Evolutionary conservation across 352 stramenopile species (phyloP).

Genomic region (Poterioochromonas sp.): DNA sequence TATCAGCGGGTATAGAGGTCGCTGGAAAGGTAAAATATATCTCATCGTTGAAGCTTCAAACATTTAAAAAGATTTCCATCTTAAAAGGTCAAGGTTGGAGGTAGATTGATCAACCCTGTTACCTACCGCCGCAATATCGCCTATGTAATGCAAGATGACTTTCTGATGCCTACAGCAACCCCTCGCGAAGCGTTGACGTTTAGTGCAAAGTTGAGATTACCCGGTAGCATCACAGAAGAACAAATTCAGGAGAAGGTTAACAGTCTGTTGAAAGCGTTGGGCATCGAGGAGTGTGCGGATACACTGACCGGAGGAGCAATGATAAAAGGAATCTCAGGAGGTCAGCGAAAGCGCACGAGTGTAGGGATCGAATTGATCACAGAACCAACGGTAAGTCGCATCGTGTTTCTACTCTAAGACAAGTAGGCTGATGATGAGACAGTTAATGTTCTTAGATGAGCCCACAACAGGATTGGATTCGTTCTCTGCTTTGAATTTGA

Average conservation of each 20-base stretch:
- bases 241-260: conserved; percentile 45
- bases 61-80: no score
- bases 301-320: conserved; percentile 40
- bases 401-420: no score
- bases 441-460: conserved; percentile 70
- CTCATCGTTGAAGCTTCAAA: no score
- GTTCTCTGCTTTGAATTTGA: conserved; percentile 68
- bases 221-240: conserved; percentile 40
- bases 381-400: conserved; percentile 52
- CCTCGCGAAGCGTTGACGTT: conserved; percentile 75
- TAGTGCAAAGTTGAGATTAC: conserved; percentile 63
- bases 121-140: conserved; percentile 45
- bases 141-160: conserved; percentile 74
- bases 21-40: conserved; percentile 48
- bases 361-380: conserved; percentile 67
- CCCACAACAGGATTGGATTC: conserved; percentile 70
- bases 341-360: conserved; percentile 66
- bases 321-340: conserved; percentile 57
- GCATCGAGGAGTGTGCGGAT: conserved; percentile 37
- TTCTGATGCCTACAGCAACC: conserved; percentile 71
- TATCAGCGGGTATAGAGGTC: conserved; percentile 41
- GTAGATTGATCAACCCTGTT: conserved; percentile 40
- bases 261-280: conserved; percentile 36
- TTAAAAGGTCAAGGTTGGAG: conserved; percentile 43
- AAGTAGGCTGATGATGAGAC: conserved; percentile 39